Conservation (phyloP, 1,284 basidiomycete genomes). For the Leccinum angustisporum region DNA sequence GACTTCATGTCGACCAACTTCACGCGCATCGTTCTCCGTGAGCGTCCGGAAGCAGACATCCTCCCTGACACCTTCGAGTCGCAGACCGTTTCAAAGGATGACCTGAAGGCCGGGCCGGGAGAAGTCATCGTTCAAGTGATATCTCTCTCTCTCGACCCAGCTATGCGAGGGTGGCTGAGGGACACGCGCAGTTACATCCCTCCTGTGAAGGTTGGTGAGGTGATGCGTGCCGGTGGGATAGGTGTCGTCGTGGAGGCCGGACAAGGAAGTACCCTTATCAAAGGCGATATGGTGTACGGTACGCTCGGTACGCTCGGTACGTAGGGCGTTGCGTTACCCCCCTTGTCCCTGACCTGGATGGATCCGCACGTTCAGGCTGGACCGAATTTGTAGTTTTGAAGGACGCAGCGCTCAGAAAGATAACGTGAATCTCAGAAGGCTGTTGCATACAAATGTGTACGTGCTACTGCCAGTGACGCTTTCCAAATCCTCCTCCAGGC, state of each 20-base stretch:
- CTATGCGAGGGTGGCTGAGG: constrained; percentile 82
- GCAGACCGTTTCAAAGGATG: constrained; percentile 51
- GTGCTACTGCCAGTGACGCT: neutral
- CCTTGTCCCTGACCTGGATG: constrained; percentile 2
- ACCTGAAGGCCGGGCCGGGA: constrained; percentile 52
- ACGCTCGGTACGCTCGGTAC: constrained; percentile 54
- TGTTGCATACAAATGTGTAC: neutral
- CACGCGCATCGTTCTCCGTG: constrained; percentile 71
- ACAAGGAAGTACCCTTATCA: constrained; percentile 48
- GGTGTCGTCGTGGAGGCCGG: constrained; percentile 69
- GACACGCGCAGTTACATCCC: constrained; percentile 67
- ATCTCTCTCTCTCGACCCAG: constrained; percentile 80
- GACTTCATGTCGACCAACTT: constrained; percentile 38
- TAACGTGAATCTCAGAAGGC: constrained; percentile 34
- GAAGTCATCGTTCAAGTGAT: constrained; percentile 74
- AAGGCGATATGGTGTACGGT: constrained; percentile 70
- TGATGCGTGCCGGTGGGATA: constrained; percentile 75
- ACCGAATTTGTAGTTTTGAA: constrained; percentile 70
- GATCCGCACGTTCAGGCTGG: constrained; percentile 55
- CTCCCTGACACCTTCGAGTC: constrained; percentile 70
- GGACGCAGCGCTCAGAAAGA: constrained; percentile 51
- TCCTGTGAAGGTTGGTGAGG: constrained; percentile 80
- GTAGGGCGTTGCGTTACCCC: constrained; percentile 17
- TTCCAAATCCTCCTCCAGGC: constrained; percentile 51
- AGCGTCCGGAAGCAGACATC: constrained; percentile 68